Base-by-base conservation (phyloP, 108 stramenopile species). In the Skeletonema menzelii region DNA sequence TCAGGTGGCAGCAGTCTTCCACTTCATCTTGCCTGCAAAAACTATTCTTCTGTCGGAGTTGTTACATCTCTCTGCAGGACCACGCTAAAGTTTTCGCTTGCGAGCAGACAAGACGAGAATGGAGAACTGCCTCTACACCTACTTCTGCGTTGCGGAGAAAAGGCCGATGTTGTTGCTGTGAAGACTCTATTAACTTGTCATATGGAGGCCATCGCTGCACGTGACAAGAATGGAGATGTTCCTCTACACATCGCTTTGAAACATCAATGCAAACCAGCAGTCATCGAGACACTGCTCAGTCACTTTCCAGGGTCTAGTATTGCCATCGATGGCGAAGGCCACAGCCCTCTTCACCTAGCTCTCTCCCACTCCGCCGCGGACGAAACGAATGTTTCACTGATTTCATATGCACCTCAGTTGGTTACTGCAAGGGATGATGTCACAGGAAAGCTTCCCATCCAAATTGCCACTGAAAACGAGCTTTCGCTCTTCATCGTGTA, bases 401-500 rank as follows among this genome's bases (percentile, higher is more conserved):
- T 95, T 40, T 92, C 90, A 20, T 89, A 92, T 77, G 91, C 94
- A 24, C 94, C 94, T 8, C 87, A 89, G 30, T 61, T 92, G 67
- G 89, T 91, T 8, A 88, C 88, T 4, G 66, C 82, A 27, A 72
- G 84, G 19, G 94, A 95, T 72, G 79, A 82, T 63, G 77, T 73
- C 65, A 90, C 91, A 6, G 90, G 90, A 26, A 80, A 90, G 32
- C 80, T 92, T 26, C 94, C 94, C 10, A 95, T 95, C 70, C 86
- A 95, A 77, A 82, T 91, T 49, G 94, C 94, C 10, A 95, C 91
- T 2, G 88, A 89, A 26, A 87, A 91, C 37, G 89, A 92, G 27
- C 90, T 91, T 57, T 91, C 94, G 11, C 87, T 90, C 58, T 91
- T 92, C 79, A 92, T 95, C 63, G 90, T 95, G 19, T 91, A 92